Percentiles rank a stretch among this genome's conserved stretches.
Conservation (phyloP, 148 eudicot genomes). For the Diospyros kaki region DNA sequence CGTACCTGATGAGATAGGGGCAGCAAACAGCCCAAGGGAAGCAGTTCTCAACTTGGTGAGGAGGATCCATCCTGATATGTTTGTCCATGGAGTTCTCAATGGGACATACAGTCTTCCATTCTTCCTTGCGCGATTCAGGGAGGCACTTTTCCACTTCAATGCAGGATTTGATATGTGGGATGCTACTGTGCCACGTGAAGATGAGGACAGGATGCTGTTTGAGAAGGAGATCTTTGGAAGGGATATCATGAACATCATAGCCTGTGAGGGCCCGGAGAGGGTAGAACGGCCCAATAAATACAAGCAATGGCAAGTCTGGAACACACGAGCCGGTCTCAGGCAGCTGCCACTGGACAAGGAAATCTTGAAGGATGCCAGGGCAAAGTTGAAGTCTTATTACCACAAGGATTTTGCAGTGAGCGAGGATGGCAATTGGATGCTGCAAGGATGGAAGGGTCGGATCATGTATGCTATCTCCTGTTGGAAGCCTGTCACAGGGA, state of each 20-base stretch:
- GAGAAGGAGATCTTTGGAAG: constrained; percentile 36
- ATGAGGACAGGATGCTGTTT: constrained; percentile 21
- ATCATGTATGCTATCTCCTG: constrained; percentile 52
- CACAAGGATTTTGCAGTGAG: constrained; percentile 54
- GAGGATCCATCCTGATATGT: constrained; percentile 33
- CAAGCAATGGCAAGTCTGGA: constrained; percentile 62
- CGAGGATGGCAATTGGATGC: constrained; percentile 54
- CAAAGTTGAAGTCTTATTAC: constrained; percentile 38
- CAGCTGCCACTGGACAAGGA: constrained; percentile 31
- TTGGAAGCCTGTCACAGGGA: constrained; percentile 37
- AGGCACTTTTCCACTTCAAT: constrained; percentile 34
- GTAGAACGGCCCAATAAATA: constrained; percentile 63
- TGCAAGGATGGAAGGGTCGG: constrained; percentile 81
- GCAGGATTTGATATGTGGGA: constrained; percentile 42
- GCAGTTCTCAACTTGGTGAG: constrained; percentile 33
- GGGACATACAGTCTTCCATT: constrained; percentile 36
- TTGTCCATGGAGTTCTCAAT: constrained; percentile 34
- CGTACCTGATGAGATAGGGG: constrained; percentile 35
- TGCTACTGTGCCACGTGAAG: constrained; percentile 20
- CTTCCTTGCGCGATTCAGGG: constrained; percentile 36
- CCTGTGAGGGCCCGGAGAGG: constrained; percentile 64
- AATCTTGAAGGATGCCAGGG: constrained; percentile 26
- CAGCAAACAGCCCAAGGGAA: constrained; percentile 34
- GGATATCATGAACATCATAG: constrained; percentile 46
- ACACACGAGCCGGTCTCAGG: constrained; percentile 46